phyloP scores from a whole-genome alignment of 768 basidiomycete species.

The Gautieria morchelliformis region DNA sequence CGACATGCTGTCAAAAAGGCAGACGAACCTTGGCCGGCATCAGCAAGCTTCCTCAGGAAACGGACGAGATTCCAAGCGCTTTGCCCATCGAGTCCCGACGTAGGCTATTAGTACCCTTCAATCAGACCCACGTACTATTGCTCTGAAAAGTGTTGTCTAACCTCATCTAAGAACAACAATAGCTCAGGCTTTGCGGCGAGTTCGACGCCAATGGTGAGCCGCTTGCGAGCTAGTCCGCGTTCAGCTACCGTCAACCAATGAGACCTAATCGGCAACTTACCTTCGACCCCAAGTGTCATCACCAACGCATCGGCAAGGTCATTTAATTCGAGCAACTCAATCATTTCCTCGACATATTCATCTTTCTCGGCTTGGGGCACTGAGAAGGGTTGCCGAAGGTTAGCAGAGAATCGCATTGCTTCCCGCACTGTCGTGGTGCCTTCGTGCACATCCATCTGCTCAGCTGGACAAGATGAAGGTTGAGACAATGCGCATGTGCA shows the following conservation, averaged over 20 bases:
- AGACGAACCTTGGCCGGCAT: slow-evolving; percentile 54
- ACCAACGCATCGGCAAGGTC: slow-evolving; percentile 36
- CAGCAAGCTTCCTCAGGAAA: slow-evolving; percentile 74
- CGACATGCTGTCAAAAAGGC: not conserved
- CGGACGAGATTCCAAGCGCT: slow-evolving; percentile 77
- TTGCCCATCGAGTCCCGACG: slow-evolving; percentile 48
- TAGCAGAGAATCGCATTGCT: slow-evolving; percentile 35
- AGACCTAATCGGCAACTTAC: slow-evolving; percentile 18
- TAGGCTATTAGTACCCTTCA: slow-evolving; percentile 24
- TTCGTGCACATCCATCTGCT: slow-evolving; percentile 40
- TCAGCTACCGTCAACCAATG: not conserved
- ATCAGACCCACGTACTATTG: slow-evolving; percentile 18
- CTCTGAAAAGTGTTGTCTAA: slow-evolving; percentile 22
- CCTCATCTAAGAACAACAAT: slow-evolving; percentile 56
- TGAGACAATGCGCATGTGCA: slow-evolving; percentile 23
- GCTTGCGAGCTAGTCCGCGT: slow-evolving; percentile 24
- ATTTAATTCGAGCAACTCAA: slow-evolving; percentile 38
- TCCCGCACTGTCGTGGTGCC: slow-evolving; percentile 43
- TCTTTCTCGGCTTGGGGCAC: slow-evolving; percentile 33
- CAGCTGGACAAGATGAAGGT: slow-evolving; percentile 29
- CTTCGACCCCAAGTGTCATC: slow-evolving; percentile 51
- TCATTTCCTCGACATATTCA: slow-evolving; percentile 36
- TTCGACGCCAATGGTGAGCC: slow-evolving; percentile 46
- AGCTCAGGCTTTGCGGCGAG: slow-evolving; percentile 55
- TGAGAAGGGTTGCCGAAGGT: slow-evolving; percentile 34